Evolutionary conservation across 2,329 filamentous ascomycete species (phyloP), one percentile per base, ranked within the genome.

Genomic region (Phoma sp.): DNA sequence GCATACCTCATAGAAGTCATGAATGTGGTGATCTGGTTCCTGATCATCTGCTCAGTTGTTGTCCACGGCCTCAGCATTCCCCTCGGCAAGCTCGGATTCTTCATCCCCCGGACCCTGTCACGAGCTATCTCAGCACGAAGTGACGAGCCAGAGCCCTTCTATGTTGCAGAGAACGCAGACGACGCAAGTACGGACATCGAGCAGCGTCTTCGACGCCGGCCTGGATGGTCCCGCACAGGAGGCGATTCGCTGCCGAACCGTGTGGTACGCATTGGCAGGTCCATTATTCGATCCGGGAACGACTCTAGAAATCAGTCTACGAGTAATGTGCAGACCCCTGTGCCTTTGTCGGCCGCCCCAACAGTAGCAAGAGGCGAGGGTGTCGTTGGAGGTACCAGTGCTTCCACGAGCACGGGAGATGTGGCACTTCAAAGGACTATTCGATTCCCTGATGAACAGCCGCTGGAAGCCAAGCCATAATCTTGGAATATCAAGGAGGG

Each of bases 41-140:
- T 96, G 46, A 83, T 86, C 8, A 86, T 95, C 19, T 94, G 90
- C 76, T 95, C 90, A 62, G 88, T 96, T 56, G 89, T 92, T 36
- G 88, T 95, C 3, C 92, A 96, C 64, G 91, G 92, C 6, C 79
- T 96, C 1, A 92, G 87, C 44, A 91, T 96, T 13, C 92, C 92
- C 0, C 73, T 95, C 3, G 88, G 85, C 0, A 91, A 90, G 69
- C 75, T 91, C 48, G 78, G 80, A 1, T 72, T 81, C 62, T 84
- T 87, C 55, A 78, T 90, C 0, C 88, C 88, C 0, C 78, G 85
- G 24, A 89, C 86, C 0, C 72, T 91, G 19, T 87, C 85, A 6
- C 77, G 77, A 27, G 81, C 78, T 24, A 49, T 75, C 1, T 74
- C 69, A 2, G 56, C 60, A 7, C 51, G 57, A 8, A 57, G 51